These are phyloP conservation scores for Termitomyces titanicus DNA, from an alignment of 768 basidiomycete genomes.

Conservation along the genomic window DNA sequence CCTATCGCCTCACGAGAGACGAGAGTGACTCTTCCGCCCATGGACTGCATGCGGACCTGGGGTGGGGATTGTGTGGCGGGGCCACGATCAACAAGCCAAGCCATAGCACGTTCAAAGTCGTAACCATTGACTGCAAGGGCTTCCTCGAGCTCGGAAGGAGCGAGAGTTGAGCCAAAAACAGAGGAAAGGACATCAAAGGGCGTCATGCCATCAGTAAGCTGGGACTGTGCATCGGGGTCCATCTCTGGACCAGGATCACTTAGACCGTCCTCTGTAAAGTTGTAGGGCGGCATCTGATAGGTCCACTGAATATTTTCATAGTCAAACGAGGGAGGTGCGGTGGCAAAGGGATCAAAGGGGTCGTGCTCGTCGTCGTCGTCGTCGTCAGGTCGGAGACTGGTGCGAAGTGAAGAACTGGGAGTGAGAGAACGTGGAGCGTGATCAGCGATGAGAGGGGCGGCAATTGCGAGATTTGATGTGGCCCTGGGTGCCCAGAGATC, in stretches of 20 bases:
- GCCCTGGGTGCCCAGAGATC: conserved; percentile 83
- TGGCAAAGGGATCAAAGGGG: conserved; percentile 75
- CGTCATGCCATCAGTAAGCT: conserved; percentile 90
- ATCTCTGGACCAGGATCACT: conserved; percentile 35
- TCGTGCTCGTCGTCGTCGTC: conserved; percentile 71
- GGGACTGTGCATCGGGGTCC: conserved; percentile 35
- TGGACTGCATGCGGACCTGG: conserved; percentile 51
- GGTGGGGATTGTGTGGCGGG: conserved; percentile 40
- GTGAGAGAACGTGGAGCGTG: conserved; percentile 55
- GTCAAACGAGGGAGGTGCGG: conserved; percentile 54
- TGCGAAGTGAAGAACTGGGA: conserved; percentile 66
- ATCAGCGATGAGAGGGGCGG: conserved; percentile 83
- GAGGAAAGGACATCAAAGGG: conserved; percentile 94
- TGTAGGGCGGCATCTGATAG: conserved; percentile 20
- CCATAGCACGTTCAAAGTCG: conserved; percentile 96
- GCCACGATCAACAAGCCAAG: conserved; percentile 81
- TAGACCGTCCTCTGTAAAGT: conserved; percentile 21
- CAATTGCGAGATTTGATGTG: conserved; percentile 86
- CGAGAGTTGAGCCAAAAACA: conserved; percentile 88
- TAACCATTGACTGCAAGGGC: conserved; percentile 85
- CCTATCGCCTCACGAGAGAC: conserved; percentile 52
- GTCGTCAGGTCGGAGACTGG: conserved; percentile 55
- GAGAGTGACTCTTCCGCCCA: conserved; percentile 67
- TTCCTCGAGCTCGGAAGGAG: conserved; percentile 90
- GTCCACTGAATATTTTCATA: conserved; percentile 40